Conservation (phyloP, 2,329 filamentous ascomycete genomes). For the Camptophora hylomeconis region DNA sequence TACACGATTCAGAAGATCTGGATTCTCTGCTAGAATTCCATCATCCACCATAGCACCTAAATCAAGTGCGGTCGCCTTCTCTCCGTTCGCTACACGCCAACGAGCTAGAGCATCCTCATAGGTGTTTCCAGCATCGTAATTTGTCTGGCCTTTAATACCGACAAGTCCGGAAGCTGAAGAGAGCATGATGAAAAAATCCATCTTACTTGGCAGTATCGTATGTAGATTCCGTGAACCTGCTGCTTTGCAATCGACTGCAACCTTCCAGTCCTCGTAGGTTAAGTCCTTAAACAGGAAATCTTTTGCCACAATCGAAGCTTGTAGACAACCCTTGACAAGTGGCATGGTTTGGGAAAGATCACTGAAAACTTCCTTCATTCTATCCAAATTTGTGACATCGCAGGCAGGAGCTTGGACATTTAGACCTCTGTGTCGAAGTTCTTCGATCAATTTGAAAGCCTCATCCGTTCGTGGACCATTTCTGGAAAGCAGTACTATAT, state of each 20-base stretch:
- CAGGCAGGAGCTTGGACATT: conserved; percentile 13
- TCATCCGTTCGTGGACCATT: conserved; percentile 12
- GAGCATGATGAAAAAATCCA: conserved; percentile 33
- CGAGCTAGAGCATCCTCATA: conserved; percentile 24
- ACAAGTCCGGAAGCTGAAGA: conserved; percentile 26
- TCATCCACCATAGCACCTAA: conserved; percentile 20
- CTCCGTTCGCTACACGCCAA: conserved; percentile 18
- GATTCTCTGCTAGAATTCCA: too few species aligned
- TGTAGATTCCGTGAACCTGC: conserved; percentile 22
- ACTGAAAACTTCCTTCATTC: conserved; percentile 6
- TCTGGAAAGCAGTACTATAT: conserved; percentile 22
- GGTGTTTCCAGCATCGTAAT: conserved; percentile 26
- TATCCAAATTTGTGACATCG: conserved; percentile 15
- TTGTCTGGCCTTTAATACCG: conserved; percentile 24
- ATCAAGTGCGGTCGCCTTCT: conserved; percentile 19
- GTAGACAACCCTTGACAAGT: conserved; percentile 19
- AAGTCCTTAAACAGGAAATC: conserved; percentile 19
- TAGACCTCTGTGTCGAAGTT: conserved; percentile 11
- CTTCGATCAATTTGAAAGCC: conserved; percentile 12
- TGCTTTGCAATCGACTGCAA: conserved; percentile 23
- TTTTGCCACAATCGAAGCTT: conserved; percentile 17
- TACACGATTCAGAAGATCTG: too few species aligned
- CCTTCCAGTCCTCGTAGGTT: conserved; percentile 21
- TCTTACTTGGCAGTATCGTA: conserved; percentile 14
- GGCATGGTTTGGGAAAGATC: conserved; percentile 12